phyloP scores from a whole-genome alignment of 2,329 filamentous ascomycete species.

The Xylariomycetidae sp. region DNA sequence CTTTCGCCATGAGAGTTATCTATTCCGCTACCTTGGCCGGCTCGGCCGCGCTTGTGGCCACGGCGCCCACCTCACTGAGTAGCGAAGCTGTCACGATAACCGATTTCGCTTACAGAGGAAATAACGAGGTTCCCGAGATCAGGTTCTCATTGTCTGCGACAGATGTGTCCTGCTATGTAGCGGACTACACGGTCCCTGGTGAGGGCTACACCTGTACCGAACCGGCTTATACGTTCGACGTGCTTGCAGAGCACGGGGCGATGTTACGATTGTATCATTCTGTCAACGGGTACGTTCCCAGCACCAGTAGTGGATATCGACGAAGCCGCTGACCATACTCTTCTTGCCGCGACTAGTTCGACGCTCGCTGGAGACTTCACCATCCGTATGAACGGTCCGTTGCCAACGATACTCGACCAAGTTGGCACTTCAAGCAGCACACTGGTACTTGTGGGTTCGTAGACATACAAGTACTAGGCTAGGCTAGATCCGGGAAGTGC shows the following conservation, averaged over 20 bases:
- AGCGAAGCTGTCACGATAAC: background rate
- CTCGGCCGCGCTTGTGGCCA: background rate
- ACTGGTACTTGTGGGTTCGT: background rate
- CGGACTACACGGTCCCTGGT: background rate
- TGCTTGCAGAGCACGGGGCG: background rate
- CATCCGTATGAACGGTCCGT: constrained; percentile 1
- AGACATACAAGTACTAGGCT: background rate
- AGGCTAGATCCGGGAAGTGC: background rate
- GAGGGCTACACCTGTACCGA: background rate
- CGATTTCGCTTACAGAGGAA: background rate
- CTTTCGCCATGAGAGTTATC: background rate
- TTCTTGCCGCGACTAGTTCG: background rate
- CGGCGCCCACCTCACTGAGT: background rate
- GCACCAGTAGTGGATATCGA: background rate
- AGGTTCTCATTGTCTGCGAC: background rate
- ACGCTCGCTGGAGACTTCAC: constrained; percentile 1
- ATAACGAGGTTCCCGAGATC: background rate
- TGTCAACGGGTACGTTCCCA: background rate
- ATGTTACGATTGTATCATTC: background rate
- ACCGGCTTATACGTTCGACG: background rate
- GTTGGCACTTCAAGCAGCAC: background rate
- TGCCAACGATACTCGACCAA: constrained; percentile 1
- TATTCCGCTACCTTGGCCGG: background rate
- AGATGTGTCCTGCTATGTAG: background rate
- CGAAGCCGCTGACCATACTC: background rate